Evolutionary conservation across 1,284 basidiomycete species (phyloP).

Genomic region (Boletus chippewaensis): DNA sequence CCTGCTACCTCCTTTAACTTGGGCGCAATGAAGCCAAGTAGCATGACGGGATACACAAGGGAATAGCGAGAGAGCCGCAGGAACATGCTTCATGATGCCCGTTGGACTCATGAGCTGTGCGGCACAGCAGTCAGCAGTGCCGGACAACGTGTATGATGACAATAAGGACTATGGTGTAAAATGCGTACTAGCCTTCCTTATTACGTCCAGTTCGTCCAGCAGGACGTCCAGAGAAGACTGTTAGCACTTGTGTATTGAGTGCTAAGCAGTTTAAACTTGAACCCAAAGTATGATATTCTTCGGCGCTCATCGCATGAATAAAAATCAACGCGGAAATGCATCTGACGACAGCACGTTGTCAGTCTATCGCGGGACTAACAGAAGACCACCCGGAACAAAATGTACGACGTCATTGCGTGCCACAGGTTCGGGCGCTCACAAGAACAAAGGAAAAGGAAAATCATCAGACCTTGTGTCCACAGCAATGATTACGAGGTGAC

Average conservation of each 20-base stretch:
- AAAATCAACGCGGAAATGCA: too few relatives aligned
- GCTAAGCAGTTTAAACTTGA: neutral
- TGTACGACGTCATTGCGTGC: too few relatives aligned
- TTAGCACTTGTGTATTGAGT: neutral
- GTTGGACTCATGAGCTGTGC: neutral
- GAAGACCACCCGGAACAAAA: too few relatives aligned
- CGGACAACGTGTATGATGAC: constrained; percentile 2
- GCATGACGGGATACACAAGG: constrained; percentile 10
- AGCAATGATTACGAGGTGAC: too few relatives aligned
- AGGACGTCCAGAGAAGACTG: neutral
- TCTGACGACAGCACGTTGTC: too few relatives aligned
- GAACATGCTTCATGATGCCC: neutral
- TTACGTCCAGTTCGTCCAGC: neutral
- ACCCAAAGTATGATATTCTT: too few relatives aligned
- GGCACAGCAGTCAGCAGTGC: neutral
- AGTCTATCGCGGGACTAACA: too few relatives aligned
- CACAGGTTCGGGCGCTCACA: too few relatives aligned
- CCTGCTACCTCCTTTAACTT: neutral
- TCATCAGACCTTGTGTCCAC: too few relatives aligned
- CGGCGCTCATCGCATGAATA: too few relatives aligned
- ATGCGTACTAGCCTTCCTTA: neutral
- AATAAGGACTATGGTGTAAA: neutral
- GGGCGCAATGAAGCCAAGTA: neutral
- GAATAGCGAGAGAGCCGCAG: constrained; percentile 1
- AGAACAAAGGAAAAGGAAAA: too few relatives aligned